Evolutionary conservation across 495 filamentous ascomycete genomes (phyloP).

Genomic region (Xylaria bambusicola): DNA sequence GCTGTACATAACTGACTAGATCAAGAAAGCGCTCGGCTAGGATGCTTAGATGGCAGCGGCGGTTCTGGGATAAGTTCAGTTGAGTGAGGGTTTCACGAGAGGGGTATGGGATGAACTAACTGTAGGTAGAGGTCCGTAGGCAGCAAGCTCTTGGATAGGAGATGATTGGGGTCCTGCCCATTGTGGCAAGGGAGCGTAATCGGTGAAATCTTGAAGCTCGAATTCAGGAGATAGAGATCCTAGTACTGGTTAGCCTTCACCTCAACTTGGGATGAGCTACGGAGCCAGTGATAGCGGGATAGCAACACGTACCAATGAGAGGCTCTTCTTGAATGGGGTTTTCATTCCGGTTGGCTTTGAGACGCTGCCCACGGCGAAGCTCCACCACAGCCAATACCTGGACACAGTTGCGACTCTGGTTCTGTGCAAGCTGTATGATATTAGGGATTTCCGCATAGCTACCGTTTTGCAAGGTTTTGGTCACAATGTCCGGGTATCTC

Average conservation of each 20-base stretch:
- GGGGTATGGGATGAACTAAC: slow-evolving; percentile 29
- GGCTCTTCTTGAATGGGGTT: slow-evolving; percentile 37
- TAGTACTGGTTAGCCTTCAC: slow-evolving; percentile 9
- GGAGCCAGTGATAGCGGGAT: not conserved
- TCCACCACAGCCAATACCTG: slow-evolving; percentile 49
- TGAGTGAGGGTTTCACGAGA: not conserved
- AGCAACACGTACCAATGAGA: slow-evolving; percentile 40
- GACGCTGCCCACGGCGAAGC: slow-evolving; percentile 41
- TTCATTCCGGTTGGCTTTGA: slow-evolving; percentile 39
- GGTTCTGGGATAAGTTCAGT: slow-evolving; percentile 28
- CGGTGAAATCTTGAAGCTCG: slow-evolving; percentile 41
- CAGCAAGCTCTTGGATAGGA: slow-evolving; percentile 42
- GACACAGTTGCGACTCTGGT: slow-evolving; percentile 43
- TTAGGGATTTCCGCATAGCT: slow-evolving; percentile 49
- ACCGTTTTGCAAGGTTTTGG: slow-evolving; percentile 45
- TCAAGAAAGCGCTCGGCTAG: slow-evolving; percentile 48
- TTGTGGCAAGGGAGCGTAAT: slow-evolving; percentile 48
- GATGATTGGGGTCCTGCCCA: slow-evolving; percentile 37
- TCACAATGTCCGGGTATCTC: slow-evolving; percentile 41
- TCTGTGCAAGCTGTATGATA: slow-evolving; percentile 38
- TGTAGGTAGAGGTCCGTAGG: slow-evolving; percentile 48
- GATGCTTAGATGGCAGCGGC: slow-evolving; percentile 42
- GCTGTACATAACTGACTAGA: slow-evolving; percentile 41
- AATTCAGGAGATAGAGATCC: slow-evolving; percentile 25
- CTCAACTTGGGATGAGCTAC: slow-evolving; percentile 13